A percentile compares a stretch with the other conserved stretches of the same genome.
phyloP scores from a whole-genome alignment of 441 rosid genomes.

The Arabidopsis hybrid region DNA sequence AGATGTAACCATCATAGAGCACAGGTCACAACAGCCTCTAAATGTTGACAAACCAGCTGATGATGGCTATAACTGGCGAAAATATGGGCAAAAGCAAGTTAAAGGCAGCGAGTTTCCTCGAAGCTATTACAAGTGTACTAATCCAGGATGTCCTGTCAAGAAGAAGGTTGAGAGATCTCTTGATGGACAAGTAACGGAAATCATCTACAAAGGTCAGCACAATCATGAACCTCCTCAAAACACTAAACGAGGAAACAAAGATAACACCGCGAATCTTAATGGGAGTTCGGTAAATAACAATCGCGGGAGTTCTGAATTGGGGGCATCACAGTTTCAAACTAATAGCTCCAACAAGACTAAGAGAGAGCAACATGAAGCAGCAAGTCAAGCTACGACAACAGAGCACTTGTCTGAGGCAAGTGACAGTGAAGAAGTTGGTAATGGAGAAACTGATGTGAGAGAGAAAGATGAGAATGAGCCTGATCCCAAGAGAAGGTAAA shows the following conservation, averaged over 20 bases:
- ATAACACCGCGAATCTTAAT: constrained; percentile 45
- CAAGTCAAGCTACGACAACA: constrained; percentile 60
- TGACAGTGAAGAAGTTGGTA: constrained; percentile 25
- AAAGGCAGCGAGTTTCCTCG: constrained; percentile 92
- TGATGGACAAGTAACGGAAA: constrained; percentile 90
- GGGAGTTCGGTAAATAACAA: constrained; percentile 46
- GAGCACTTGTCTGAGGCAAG: constrained; percentile 64
- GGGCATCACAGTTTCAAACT: constrained; percentile 53
- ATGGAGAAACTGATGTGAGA: constrained; percentile 49
- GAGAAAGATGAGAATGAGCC: constrained; percentile 45
- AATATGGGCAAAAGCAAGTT: constrained; percentile 97
- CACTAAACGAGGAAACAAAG: constrained; percentile 70
- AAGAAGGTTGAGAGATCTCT: constrained; percentile 88
- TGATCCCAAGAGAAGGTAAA: constrained; percentile 24
- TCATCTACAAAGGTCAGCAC: constrained; percentile 92
- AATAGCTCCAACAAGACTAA: constrained; percentile 52
- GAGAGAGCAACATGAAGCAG: constrained; percentile 36
- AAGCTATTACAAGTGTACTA: constrained; percentile 92
- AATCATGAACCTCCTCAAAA: constrained; percentile 69
- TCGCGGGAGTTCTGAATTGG: constrained; percentile 47
- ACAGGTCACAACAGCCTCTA: constrained; percentile 55
- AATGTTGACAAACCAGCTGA: constrained; percentile 68
- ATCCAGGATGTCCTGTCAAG: constrained; percentile 82
- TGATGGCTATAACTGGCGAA: constrained; percentile 94
- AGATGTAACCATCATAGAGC: constrained; percentile 54